A percentile compares a stretch with the other conserved stretches of the same genome.
Evolutionary conservation across 75 land plant species (phyloP).

Genomic region (Gnetum montanum): DNA sequence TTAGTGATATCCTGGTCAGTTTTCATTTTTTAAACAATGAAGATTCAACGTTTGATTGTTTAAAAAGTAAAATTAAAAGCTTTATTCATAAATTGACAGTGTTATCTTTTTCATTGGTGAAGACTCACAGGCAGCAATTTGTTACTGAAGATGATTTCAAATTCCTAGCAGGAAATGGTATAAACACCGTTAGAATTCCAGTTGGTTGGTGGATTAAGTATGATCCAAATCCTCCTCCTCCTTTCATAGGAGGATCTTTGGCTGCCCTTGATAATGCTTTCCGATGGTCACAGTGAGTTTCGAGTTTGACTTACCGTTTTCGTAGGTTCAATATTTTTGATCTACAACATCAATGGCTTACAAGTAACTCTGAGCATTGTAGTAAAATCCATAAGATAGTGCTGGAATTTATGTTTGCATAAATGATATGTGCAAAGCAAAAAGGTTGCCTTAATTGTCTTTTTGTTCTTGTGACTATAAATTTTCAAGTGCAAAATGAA

Average conservation of each 20-base stretch:
- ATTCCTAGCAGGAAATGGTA: constrained; percentile 38
- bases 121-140: constrained; percentile 38
- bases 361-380: not conserved
- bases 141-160: constrained; percentile 53
- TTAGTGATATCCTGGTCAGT: not conserved
- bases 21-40: not conserved
- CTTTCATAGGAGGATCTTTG: constrained; percentile 70
- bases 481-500: too few species aligned
- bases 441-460: too few species aligned
- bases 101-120: not conserved
- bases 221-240: constrained; percentile 50
- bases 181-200: constrained; percentile 71
- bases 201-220: constrained; percentile 86
- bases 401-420: not conserved
- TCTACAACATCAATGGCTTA: not conserved
- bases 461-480: too few species aligned
- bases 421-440: too few species aligned
- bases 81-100: not conserved
- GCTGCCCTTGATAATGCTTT: constrained; percentile 75
- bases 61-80: too few species aligned
- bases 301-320: too few species aligned
- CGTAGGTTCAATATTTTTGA: too few species aligned
- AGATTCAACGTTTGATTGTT: not conserved
- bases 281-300: constrained; percentile 73
- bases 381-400: not conserved